Base-by-base conservation (phyloP, 1,284 basidiomycete species). In the Kwoniella shivajii region DNA sequence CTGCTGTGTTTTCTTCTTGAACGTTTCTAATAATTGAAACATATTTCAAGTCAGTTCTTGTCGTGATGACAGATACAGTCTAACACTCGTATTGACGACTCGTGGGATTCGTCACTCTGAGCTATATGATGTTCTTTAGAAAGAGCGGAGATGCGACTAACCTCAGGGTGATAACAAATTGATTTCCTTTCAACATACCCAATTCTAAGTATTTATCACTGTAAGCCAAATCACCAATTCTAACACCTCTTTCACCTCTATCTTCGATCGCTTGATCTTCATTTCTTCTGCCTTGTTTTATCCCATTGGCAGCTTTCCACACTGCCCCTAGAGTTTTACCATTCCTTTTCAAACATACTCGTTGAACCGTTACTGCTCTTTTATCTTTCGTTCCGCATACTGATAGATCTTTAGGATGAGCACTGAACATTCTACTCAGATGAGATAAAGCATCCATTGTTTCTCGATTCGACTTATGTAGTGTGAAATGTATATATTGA, bases 301-400 rank as follows among this genome's bases (percentile, higher is more conserved):
- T 74, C 43, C 85, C 84, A 75, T 93, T 93, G 3, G 84, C 84
- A 36, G 85, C 78, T 63, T 82, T 87, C 91, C 92, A 95, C 2
- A 98, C 84, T 49, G 92, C 86, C 59, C 89, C 87, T 1, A 94
- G 83, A 0, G 86, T 90, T 75, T 88, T 88, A 51, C 84, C 84
- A 18, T 87, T 86, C 14, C 96, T 83, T 56, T 86, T 86, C 14
- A 98, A 76, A 6, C 90, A 89, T 11, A 98, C 92, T 0, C 92
- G 85, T 74, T 99, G 96, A 1, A 92, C 87, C 0, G 95, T 99
- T 5, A 98, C 90, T 0, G 92, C 95, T 39, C 96, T 88, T 76
- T 98, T 99, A 79, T 99, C 96, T 75, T 99, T 99, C 3, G 96
- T 99, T 0, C 96, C 96, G 5, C 93, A 92, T 13, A 95, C 88